Conservation (phyloP, 352 stramenopile genomes). For the Phytophthora europaea region DNA sequence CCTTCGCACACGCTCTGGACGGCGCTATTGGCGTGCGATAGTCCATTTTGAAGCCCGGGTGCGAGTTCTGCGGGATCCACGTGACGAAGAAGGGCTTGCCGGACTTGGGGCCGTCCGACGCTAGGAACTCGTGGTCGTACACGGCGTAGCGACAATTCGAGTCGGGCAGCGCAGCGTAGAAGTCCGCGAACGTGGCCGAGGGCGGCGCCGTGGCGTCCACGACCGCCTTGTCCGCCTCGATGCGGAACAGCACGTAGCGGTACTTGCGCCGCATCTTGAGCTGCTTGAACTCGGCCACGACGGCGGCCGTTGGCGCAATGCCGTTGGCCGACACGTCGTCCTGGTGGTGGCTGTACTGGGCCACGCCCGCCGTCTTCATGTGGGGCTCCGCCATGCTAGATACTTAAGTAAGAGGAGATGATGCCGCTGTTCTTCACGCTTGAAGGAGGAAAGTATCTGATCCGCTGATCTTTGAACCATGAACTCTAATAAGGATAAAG, state of each 20-base stretch:
- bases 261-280: slow-evolving; percentile 92
- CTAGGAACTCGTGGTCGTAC: slow-evolving; percentile 88
- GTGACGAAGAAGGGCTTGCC: slow-evolving; percentile 92
- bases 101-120: slow-evolving; percentile 81
- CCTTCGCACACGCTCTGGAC: slow-evolving; percentile 83
- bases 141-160: slow-evolving; percentile 89
- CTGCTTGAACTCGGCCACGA: slow-evolving; percentile 81
- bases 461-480: no score
- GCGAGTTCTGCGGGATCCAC: slow-evolving; percentile 87
- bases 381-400: slow-evolving; percentile 81
- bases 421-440: not conserved
- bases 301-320: slow-evolving; percentile 71
- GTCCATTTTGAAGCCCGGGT: slow-evolving; percentile 89
- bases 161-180: slow-evolving; percentile 73
- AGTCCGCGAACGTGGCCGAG: slow-evolving; percentile 59
- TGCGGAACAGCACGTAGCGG: slow-evolving; percentile 87
- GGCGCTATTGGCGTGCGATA: slow-evolving; percentile 89
- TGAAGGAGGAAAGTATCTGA: slow-evolving; percentile 23
- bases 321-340: slow-evolving; percentile 77
- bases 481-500: no score
- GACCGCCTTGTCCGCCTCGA: slow-evolving; percentile 76
- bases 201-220: slow-evolving; percentile 69
- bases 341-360: slow-evolving; percentile 78
- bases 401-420: no score
- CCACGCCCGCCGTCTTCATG: slow-evolving; percentile 88